Evolutionary conservation across 192 early-diverging fungal genomes (phyloP).

Genomic region (Backusella westeae): DNA sequence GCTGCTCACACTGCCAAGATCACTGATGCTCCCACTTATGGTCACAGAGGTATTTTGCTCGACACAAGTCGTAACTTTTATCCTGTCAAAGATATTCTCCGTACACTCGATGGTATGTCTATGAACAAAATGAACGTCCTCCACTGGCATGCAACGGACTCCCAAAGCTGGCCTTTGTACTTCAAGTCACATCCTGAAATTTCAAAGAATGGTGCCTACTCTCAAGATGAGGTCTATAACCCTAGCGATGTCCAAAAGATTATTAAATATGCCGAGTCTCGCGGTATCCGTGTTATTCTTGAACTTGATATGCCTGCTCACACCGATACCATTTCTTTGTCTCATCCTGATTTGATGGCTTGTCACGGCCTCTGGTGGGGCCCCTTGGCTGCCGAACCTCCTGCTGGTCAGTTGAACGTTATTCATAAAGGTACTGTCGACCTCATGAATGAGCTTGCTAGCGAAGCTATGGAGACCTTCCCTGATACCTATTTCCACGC

Average conservation of each 20-base stretch:
- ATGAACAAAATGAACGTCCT: conserved; percentile 76
- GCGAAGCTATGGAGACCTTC: conserved; percentile 61
- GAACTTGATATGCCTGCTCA: conserved; percentile 88
- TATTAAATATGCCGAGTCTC: conserved; percentile 64
- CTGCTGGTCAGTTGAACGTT: conserved; percentile 79
- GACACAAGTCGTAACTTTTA: conserved; percentile 73
- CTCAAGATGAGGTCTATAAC: conserved; percentile 61
- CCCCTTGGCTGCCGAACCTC: conserved; percentile 71
- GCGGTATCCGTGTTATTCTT: conserved; percentile 82
- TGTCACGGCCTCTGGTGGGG: conserved; percentile 60
- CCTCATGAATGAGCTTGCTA: conserved; percentile 57
- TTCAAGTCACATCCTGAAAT: conserved; percentile 61
- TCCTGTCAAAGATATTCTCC: conserved; percentile 51
- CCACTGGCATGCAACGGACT: conserved; percentile 74
- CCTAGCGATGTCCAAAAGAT: conserved; percentile 63
- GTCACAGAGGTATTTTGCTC: conserved; percentile 66
- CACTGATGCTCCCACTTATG: conserved; percentile 61
- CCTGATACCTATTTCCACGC: conserved; percentile 72
- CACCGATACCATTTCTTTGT: conserved; percentile 43
- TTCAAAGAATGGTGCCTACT: conserved; percentile 63
- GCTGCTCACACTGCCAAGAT: conserved; percentile 58
- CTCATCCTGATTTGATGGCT: conserved; percentile 55
- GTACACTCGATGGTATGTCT: conserved; percentile 67
- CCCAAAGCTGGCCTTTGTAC: conserved; percentile 72
- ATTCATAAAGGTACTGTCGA: conserved; percentile 56